A percentile compares a stretch with the other conserved stretches of the same genome.
These are phyloP conservation scores for Eucalyptus decipiens DNA, from an alignment of 345 rosid species.

Conservation along the genomic window DNA sequence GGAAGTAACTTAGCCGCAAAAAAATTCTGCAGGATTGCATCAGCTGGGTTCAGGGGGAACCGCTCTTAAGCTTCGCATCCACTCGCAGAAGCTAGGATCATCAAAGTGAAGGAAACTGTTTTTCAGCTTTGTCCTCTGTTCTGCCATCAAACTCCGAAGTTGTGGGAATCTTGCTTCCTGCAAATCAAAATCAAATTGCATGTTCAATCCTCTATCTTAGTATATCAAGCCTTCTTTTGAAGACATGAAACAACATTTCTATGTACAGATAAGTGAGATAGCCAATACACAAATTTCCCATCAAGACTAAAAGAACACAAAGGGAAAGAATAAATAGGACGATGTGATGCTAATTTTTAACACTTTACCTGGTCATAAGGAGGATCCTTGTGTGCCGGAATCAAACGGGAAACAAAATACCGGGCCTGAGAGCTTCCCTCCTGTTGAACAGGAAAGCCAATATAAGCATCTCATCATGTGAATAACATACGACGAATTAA, in stretches of 20 bases:
- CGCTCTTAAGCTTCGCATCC: constrained; percentile 78
- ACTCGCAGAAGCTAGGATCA: constrained; percentile 88
- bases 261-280: neutral
- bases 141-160: constrained; percentile 50
- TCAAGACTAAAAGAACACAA: neutral
- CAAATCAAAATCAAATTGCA: neutral
- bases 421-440: constrained; percentile 97
- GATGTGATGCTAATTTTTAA: neutral
- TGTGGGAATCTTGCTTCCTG: constrained; percentile 97
- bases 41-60: constrained; percentile 67
- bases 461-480: neutral
- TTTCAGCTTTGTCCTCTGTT: constrained; percentile 62
- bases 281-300: neutral
- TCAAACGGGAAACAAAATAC: constrained; percentile 81
- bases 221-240: neutral
- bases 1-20: neutral
- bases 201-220: neutral
- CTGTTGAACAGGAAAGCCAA: constrained; percentile 24
- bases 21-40: neutral
- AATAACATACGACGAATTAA: neutral
- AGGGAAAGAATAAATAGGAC: neutral
- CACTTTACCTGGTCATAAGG: constrained; percentile 86
- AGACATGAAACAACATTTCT: neutral
- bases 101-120: constrained; percentile 81
- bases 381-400: constrained; percentile 98